These are phyloP conservation scores for Phytophthora kernoviae DNA, from an alignment of 352 stramenopile genomes.

Conservation along the genomic window DNA sequence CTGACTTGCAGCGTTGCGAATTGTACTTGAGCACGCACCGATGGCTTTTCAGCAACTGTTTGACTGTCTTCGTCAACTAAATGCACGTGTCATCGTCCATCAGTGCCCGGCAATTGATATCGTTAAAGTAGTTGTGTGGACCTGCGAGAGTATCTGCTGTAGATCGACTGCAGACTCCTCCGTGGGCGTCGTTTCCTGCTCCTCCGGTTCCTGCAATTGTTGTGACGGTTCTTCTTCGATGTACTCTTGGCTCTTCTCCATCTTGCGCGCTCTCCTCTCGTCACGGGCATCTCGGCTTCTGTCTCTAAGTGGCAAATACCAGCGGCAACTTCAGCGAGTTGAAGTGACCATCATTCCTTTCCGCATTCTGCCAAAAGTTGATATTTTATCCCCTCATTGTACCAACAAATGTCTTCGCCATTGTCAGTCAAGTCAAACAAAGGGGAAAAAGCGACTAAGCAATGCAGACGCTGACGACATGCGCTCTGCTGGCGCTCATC, in stretches of 20 bases:
- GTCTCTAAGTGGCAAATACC: too few species aligned
- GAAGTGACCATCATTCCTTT: constrained; percentile 51
- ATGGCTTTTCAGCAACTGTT: constrained; percentile 38
- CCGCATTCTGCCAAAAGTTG: background rate
- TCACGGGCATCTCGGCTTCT: constrained; percentile 31
- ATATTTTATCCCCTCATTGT: too few species aligned
- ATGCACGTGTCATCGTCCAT: background rate
- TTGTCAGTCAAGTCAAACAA: too few species aligned
- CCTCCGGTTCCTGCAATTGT: constrained; percentile 18
- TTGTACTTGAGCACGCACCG: constrained; percentile 17
- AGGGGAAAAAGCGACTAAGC: too few species aligned
- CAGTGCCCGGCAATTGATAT: background rate
- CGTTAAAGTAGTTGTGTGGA: background rate
- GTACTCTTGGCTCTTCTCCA: constrained; percentile 33
- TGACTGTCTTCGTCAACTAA: constrained; percentile 37
- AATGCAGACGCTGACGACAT: constrained; percentile 37
- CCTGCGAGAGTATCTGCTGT: constrained; percentile 37
- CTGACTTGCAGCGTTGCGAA: too few species aligned
- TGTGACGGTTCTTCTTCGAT: constrained; percentile 12
- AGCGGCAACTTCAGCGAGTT: constrained; percentile 16
- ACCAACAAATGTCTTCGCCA: too few species aligned
- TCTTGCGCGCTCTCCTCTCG: constrained; percentile 34
- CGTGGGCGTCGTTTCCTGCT: constrained; percentile 19
- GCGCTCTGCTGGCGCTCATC: constrained; percentile 76
- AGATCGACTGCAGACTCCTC: constrained; percentile 22